phyloP scores from a whole-genome alignment of 192 early-diverging fungal species.

The Coemansia sp. region DNA sequence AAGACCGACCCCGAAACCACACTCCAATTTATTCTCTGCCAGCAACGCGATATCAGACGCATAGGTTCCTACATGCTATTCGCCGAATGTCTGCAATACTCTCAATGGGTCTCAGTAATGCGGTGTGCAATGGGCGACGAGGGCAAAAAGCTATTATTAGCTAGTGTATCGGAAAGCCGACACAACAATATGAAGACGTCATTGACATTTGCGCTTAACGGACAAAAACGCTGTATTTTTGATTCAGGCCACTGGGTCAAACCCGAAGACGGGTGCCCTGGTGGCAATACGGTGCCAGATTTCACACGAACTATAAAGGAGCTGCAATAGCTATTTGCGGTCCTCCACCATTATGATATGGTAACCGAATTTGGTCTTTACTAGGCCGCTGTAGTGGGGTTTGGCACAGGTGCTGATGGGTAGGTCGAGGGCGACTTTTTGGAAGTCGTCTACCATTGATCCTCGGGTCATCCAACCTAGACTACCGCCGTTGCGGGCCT shows the following conservation, averaged over 20 bases:
- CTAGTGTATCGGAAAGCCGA: constrained; percentile 12
- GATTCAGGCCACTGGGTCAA: constrained; percentile 42
- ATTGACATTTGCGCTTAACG: constrained; percentile 43
- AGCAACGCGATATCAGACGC: constrained; percentile 15
- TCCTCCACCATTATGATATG: constrained; percentile 85
- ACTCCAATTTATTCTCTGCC: constrained; percentile 45
- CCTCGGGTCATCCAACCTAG: constrained; percentile 79
- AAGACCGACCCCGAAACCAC: constrained; percentile 26
- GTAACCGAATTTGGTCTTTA: constrained; percentile 75
- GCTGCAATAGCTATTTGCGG: constrained; percentile 40
- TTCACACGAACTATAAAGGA: constrained; percentile 29
- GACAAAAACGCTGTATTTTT: constrained; percentile 30
- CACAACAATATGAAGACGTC: constrained; percentile 18
- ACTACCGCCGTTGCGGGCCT: constrained; percentile 74
- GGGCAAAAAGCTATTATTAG: constrained; percentile 27
- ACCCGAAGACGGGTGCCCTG: constrained; percentile 42
- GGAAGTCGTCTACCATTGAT: constrained; percentile 72
- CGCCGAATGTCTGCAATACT: constrained; percentile 27
- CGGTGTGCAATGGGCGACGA: constrained; percentile 32
- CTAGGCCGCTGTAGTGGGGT: constrained; percentile 68
- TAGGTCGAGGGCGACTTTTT: constrained; percentile 77
- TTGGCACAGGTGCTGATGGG: constrained; percentile 61
- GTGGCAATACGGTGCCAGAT: constrained; percentile 28
- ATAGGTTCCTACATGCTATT: constrained; percentile 37
- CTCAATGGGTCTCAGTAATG: constrained; percentile 13